A percentile compares a stretch with the other conserved stretches of the same genome.
Conservation (phyloP, 805 yeast species). For the Alloascoidea africana region DNA sequence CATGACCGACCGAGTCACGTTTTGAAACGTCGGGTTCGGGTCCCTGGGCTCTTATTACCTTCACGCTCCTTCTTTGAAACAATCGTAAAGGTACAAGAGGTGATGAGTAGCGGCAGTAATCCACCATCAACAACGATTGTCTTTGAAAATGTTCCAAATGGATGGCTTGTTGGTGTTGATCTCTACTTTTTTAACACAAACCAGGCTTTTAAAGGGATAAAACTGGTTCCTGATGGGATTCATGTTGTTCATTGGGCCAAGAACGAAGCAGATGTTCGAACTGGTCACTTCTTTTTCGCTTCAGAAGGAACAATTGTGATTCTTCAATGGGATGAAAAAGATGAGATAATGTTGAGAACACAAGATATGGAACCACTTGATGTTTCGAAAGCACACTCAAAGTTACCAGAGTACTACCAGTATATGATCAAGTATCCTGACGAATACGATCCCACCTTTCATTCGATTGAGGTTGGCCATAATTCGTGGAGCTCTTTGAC, state of each 20-base stretch:
- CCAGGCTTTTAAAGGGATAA: constrained; percentile 30
- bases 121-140: constrained; percentile 18
- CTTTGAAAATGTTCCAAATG: constrained; percentile 17
- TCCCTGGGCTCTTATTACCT: constrained; percentile 3
- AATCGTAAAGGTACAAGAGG: no score
- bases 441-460: constrained; percentile 8
- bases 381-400: constrained; percentile 13
- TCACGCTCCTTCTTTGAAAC: background rate
- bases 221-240: constrained; percentile 30
- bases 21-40: no score
- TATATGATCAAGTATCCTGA: constrained; percentile 28
- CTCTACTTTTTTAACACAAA: constrained; percentile 30
- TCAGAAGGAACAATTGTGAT: constrained; percentile 19
- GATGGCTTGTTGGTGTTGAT: constrained; percentile 32
- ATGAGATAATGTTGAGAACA: constrained; percentile 16
- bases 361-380: constrained; percentile 19
- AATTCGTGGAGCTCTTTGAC: constrained; percentile 16
- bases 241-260: constrained; percentile 41
- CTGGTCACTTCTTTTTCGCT: constrained; percentile 22
- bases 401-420: constrained; percentile 19
- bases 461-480: constrained; percentile 7
- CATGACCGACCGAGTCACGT: no score
- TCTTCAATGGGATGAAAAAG: constrained; percentile 22
- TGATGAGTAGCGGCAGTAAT: no score
- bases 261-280: constrained; percentile 19